phyloP scores from a whole-genome alignment of 805 yeast genomes.

The Kazachstania kunashirensis region DNA sequence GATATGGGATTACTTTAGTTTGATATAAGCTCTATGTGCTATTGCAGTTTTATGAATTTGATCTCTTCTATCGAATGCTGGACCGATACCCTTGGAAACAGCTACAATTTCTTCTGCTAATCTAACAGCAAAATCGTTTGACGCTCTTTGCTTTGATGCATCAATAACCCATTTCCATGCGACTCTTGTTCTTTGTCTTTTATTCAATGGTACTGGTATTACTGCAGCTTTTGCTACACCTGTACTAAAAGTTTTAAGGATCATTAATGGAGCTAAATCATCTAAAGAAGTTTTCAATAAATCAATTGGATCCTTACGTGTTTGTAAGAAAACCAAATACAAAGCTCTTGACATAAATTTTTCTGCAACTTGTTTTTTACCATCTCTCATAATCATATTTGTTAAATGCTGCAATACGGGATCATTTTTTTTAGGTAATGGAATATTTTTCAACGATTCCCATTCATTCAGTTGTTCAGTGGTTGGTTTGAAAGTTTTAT shows the following conservation, averaged over 20 bases:
- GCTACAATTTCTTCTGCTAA: constrained; percentile 80
- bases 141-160: constrained; percentile 68
- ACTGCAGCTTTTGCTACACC: constrained; percentile 76
- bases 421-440: constrained; percentile 55
- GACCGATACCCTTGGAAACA: constrained; percentile 67
- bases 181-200: constrained; percentile 72
- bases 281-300: constrained; percentile 68
- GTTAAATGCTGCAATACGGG: constrained; percentile 70
- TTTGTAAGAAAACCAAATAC: constrained; percentile 51
- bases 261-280: constrained; percentile 74
- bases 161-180: constrained; percentile 90
- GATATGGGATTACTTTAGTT: constrained; percentile 32
- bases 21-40: constrained; percentile 75
- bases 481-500: constrained; percentile 43
- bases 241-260: constrained; percentile 65
- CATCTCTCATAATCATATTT: constrained; percentile 86
- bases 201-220: constrained; percentile 74
- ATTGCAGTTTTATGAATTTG: constrained; percentile 81
- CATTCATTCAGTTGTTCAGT: constrained; percentile 54
- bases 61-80: constrained; percentile 75
- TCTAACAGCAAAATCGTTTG: constrained; percentile 76
- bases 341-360: constrained; percentile 65
- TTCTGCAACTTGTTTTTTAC: constrained; percentile 75
- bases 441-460: constrained; percentile 38
- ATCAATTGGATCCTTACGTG: constrained; percentile 70